These are phyloP conservation scores for Mucor circinelloides DNA, from an alignment of 371 early-diverging fungal genomes.

Conservation along the genomic window DNA sequence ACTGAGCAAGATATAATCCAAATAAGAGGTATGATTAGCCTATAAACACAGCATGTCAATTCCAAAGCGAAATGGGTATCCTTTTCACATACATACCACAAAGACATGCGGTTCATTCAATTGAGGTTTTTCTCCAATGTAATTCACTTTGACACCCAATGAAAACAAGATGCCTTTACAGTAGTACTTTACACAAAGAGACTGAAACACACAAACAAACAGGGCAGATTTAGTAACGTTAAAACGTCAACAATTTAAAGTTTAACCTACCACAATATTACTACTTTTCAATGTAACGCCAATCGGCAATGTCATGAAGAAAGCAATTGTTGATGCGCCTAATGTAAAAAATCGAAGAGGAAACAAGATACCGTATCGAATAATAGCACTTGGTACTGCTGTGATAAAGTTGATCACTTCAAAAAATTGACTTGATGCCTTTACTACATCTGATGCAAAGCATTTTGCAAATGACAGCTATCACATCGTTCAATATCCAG, in stretches of 20 bases:
- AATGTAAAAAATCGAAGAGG: slow-evolving; percentile 33
- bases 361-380: slow-evolving; percentile 42
- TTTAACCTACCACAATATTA: slow-evolving; percentile 28
- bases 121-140: slow-evolving; percentile 66
- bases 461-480: slow-evolving; percentile 43
- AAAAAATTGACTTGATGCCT: background rate
- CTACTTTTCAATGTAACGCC: slow-evolving; percentile 37
- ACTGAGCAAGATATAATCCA: slow-evolving; percentile 79
- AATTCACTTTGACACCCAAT: slow-evolving; percentile 58
- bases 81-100: slow-evolving; percentile 30
- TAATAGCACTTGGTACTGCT: slow-evolving; percentile 30
- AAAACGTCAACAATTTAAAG: background rate
- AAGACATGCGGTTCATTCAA: slow-evolving; percentile 69
- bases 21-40: slow-evolving; percentile 82
- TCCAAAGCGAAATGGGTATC: background rate
- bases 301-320: slow-evolving; percentile 39
- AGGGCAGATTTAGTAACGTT: background rate
- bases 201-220: slow-evolving; percentile 26
- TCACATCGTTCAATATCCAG: background rate
- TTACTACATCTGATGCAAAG: slow-evolving; percentile 22
- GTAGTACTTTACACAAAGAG: slow-evolving; percentile 60
- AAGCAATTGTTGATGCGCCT: slow-evolving; percentile 33
- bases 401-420: slow-evolving; percentile 1
- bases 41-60: slow-evolving; percentile 2
- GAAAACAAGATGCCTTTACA: slow-evolving; percentile 66